Evolutionary conservation across 805 yeast species (phyloP).

Genomic region (Yamadazyma scolyti): DNA sequence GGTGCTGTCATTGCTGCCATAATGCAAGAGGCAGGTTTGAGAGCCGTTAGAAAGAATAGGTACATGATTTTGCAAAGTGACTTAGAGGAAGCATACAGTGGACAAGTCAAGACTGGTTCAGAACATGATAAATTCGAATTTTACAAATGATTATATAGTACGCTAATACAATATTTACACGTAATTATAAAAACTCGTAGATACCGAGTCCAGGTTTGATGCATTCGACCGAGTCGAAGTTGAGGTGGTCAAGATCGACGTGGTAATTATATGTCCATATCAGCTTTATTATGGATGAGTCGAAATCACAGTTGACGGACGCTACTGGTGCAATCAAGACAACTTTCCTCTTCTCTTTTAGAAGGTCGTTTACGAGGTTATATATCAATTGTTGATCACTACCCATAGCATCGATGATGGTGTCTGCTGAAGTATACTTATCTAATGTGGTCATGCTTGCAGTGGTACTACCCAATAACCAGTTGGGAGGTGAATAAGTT

Average conservation of each 20-base stretch:
- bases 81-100: slow-evolving; percentile 94
- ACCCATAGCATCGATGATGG: slow-evolving; percentile 50
- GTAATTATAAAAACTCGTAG: slow-evolving; percentile 34
- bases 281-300: slow-evolving; percentile 11
- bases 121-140: slow-evolving; percentile 98
- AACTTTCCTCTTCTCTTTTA: slow-evolving; percentile 9
- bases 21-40: slow-evolving; percentile 99
- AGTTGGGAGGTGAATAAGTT: slow-evolving; percentile 89
- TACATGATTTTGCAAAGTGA: slow-evolving; percentile 95
- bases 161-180: slow-evolving; percentile 1
- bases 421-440: slow-evolving; percentile 2
- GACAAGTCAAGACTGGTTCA: slow-evolving; percentile 92
- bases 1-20: slow-evolving; percentile 98
- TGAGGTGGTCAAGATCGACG: slow-evolving; percentile 70
- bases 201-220: slow-evolving; percentile 62
- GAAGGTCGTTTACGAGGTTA: slow-evolving; percentile 12
- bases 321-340: slow-evolving; percentile 38
- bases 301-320: slow-evolving; percentile 22
- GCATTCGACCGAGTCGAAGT: slow-evolving; percentile 40
- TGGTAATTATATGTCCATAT: slow-evolving; percentile 43
- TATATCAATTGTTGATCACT: slow-evolving; percentile 22
- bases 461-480: slow-evolving; percentile 52
- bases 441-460: slow-evolving; percentile 5
- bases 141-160: slow-evolving; percentile 56
- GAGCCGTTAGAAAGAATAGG: slow-evolving; percentile 97